Evolutionary conservation across 805 yeast genomes (phyloP).

Genomic region (Saccharomycopsis malanga): DNA sequence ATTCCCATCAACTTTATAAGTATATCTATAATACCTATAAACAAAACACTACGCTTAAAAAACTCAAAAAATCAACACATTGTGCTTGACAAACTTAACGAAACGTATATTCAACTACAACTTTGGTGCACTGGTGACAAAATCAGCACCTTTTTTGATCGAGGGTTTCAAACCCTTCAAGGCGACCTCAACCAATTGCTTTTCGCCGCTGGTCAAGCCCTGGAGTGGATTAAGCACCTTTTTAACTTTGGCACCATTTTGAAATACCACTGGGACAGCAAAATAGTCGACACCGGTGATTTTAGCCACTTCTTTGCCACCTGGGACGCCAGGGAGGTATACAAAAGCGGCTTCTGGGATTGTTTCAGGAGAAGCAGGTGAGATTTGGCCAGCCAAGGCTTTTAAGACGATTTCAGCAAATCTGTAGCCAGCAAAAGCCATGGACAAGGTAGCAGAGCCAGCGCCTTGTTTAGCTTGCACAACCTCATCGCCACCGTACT

Average conservation of each 20-base stretch:
- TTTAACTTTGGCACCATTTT: conserved; percentile 45
- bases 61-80: too few relatives aligned
- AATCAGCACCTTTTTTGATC: conserved; percentile 52
- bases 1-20: too few relatives aligned
- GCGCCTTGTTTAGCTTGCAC: conserved; percentile 80
- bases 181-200: conserved; percentile 45
- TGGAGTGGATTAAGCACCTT: conserved; percentile 44
- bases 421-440: conserved; percentile 81
- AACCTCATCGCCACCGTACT: conserved; percentile 85
- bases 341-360: conserved; percentile 35
- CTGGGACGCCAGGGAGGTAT: conserved; percentile 46
- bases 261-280: conserved; percentile 54
- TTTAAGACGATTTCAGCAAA: conserved; percentile 61
- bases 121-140: conserved; percentile 27
- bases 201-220: conserved; percentile 40
- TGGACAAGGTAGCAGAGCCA: conserved; percentile 78
- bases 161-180: conserved; percentile 46
- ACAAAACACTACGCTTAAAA: too few relatives aligned
- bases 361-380: neutral
- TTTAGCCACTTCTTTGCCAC: conserved; percentile 38
- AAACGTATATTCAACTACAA: too few relatives aligned
- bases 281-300: conserved; percentile 42
- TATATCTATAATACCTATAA: too few relatives aligned
- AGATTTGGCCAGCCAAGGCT: conserved; percentile 37
- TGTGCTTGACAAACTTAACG: too few relatives aligned